phyloP scores from a whole-genome alignment of 345 rosid genomes.

The Excoecaria agallocha region DNA sequence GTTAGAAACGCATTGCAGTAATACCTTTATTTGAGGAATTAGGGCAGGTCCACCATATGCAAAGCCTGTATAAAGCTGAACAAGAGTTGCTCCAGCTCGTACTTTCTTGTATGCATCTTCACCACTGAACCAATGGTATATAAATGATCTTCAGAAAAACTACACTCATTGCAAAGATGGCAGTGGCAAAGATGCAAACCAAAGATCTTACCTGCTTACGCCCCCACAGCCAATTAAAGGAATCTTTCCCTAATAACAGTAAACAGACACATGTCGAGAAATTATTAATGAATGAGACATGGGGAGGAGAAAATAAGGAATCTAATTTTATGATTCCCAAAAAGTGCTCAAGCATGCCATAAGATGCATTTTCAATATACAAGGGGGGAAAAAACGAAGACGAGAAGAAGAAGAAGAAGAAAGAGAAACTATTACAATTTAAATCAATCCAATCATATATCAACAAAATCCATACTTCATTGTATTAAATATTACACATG shows the following conservation, averaged over 20 bases:
- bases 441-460: not conserved
- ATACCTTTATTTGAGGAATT: conserved; percentile 88
- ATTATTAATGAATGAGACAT: not conserved
- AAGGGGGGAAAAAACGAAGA: too few relatives aligned
- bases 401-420: not conserved
- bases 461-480: not conserved
- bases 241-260: conserved; percentile 70
- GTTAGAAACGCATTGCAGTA: not conserved
- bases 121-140: conserved; percentile 52
- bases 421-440: not conserved
- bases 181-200: not conserved
- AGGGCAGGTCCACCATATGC: conserved; percentile 98
- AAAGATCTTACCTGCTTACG: conserved; percentile 63
- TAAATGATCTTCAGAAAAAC: conserved; percentile 7
- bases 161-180: conserved; percentile 4
- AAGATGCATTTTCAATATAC: not conserved
- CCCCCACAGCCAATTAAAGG: conserved; percentile 96
- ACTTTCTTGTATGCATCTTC: conserved; percentile 95
- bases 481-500: not conserved
- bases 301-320: not conserved
- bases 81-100: conserved; percentile 94
- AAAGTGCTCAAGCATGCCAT: not conserved
- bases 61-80: conserved; percentile 91
- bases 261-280: conserved; percentile 9
- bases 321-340: not conserved